A percentile compares a stretch with the other conserved stretches of the same genome.
These are phyloP conservation scores for Boletellus ananas DNA, from an alignment of 768 basidiomycete species.

Conservation along the genomic window DNA sequence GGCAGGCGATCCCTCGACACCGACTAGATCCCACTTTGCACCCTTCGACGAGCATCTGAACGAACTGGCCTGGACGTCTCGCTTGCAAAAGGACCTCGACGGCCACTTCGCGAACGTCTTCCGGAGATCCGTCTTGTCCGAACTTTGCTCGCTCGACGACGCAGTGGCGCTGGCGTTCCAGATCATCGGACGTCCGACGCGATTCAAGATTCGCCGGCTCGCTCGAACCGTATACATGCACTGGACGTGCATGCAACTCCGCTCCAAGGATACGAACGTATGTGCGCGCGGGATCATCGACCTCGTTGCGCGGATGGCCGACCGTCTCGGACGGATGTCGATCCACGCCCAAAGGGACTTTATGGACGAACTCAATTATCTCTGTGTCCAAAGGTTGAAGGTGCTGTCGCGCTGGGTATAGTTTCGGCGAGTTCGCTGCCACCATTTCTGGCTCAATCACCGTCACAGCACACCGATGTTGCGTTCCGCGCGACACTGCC, in stretches of 20 bases:
- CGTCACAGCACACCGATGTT: constrained; percentile 8
- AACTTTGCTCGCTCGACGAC: constrained; percentile 3
- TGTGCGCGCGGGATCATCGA: constrained; percentile 3
- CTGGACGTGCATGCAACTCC: constrained; percentile 17
- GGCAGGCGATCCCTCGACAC: not conserved
- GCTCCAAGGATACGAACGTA: constrained; percentile 4
- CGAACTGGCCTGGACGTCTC: not conserved
- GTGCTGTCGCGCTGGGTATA: constrained; percentile 17
- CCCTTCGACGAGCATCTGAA: constrained; percentile 10
- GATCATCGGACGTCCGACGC: constrained; percentile 11
- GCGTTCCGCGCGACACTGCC: not conserved
- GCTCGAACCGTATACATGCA: constrained; percentile 7
- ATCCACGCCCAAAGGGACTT: constrained; percentile 6
- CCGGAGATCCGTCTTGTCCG: constrained; percentile 3
- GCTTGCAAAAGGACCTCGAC: constrained; percentile 16
- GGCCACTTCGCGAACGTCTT: constrained; percentile 13
- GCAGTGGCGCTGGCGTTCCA: constrained; percentile 7
- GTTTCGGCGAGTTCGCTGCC: not conserved
- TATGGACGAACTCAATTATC: constrained; percentile 3
- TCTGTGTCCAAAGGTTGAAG: constrained; percentile 15
- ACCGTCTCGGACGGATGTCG: constrained; percentile 6
- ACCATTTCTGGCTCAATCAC: not conserved
- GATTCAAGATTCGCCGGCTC: constrained; percentile 8
- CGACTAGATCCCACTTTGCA: not conserved
- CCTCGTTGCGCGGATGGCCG: constrained; percentile 7